Conservation (phyloP, 805 yeast genomes). For the Candida tallmaniae region DNA sequence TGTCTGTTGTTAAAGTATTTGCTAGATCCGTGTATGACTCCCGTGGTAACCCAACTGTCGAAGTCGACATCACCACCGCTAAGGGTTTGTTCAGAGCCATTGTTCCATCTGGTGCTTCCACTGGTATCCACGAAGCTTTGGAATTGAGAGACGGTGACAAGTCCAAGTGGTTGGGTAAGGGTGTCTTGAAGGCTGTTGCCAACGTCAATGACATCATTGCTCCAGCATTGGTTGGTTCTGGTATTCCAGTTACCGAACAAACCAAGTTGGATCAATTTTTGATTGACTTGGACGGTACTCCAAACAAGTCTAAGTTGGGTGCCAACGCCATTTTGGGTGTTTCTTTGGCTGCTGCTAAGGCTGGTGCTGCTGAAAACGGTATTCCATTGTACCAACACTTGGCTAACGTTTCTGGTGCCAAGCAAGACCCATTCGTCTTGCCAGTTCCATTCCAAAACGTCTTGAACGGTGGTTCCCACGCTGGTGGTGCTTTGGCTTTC, state of each 20-base stretch:
- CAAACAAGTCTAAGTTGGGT: constrained; percentile 95
- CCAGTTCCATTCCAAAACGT: constrained; percentile 99
- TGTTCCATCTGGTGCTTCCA: constrained; percentile 99
- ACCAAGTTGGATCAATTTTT: constrained; percentile 81
- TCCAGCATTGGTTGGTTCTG: constrained; percentile 82
- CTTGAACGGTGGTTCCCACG: constrained; percentile 99
- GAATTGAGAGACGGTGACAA: constrained; percentile 98
- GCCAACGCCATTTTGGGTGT: constrained; percentile 99
- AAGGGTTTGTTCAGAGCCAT: constrained; percentile 94
- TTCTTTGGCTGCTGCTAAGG: constrained; percentile 94
- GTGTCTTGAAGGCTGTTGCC: constrained; percentile 94
- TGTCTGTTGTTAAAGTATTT: constrained; percentile 84
- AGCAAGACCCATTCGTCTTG: constrained; percentile 81
- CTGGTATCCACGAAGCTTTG: constrained; percentile 97
- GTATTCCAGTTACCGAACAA: constrained; percentile 85
- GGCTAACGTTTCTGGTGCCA: constrained; percentile 67
- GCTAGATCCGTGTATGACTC: constrained; percentile 99
- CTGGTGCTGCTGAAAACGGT: constrained; percentile 94
- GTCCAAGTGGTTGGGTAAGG: constrained; percentile 97
- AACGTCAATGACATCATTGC: constrained; percentile 94
- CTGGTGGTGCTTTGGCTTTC: constrained; percentile 98
- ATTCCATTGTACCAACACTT: constrained; percentile 93
- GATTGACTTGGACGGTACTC: constrained; percentile 87
- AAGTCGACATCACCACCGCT: constrained; percentile 91
- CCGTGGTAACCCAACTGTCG: constrained; percentile 99